Base-by-base conservation (phyloP, 2,329 filamentous ascomycete species). In the Trichoderma hamatum region DNA sequence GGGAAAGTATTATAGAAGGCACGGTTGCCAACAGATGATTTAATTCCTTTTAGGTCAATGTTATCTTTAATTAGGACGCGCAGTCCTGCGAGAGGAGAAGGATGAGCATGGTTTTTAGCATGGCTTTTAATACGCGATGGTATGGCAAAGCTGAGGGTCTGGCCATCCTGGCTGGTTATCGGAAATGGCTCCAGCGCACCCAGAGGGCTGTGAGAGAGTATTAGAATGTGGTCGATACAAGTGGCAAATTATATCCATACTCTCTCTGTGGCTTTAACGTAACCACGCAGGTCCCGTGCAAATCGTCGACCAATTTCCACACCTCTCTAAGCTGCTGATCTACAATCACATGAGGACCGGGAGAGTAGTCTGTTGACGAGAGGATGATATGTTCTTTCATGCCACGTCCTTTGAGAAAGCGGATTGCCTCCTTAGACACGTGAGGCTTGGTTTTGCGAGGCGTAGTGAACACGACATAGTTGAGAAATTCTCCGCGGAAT, bases 241-340 rank as follows among this genome's bases (percentile, higher is more conserved):
- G n/a, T n/a, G n/a, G n/a, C n/a, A n/a, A n/a, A n/a, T n/a, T n/a
- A n/a, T n/a, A n/a, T n/a, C 3, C 36, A 16, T 60, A 26, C 26
- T 26, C 21, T 61, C 3, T 13, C 6, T 14, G 49, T 6, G 58
- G 58, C 3, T 61, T 61, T 13, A 61, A 24, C 1, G 58, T 39
- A 0, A 34, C 34, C 58, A 61, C 26, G n/a, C 58, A 61, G 26
- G 5, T 61, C 5, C 3, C 58, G 10, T 61, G 0, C 24, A 24
- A 36, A 28, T 61, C 58, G 3, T 61, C 32, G 0, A 61, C 34
- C 9, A 61, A n/a, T 10, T 24, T 61, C 58, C 58, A 46, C 14
- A 61, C 58, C 24, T 61, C 58, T 28, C 58, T 36, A 24, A 61
- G 58, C 58, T 61, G 14, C 5, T 61, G 58, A 3, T 61, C 34